Percentiles rank a stretch among this genome's conserved stretches.
Conservation (phyloP, 768 basidiomycete species). For the Leccinum olivaceopallidum region DNA sequence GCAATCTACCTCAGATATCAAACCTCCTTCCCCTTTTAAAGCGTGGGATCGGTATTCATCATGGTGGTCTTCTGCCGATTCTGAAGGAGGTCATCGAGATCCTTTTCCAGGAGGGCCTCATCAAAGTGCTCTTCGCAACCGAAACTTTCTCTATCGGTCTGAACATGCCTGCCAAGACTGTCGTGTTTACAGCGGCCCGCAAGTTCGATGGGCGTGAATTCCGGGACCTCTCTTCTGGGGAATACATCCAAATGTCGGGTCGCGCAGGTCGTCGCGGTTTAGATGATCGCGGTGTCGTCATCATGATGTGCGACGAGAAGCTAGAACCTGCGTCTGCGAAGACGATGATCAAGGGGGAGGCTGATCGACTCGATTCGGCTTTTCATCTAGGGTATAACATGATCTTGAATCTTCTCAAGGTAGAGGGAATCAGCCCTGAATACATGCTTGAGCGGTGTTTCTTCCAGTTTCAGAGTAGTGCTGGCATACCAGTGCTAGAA, state of each 20-base stretch:
- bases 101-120: slow-evolving; percentile 95
- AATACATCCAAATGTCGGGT: slow-evolving; percentile 99
- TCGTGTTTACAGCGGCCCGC: slow-evolving; percentile 92
- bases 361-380: slow-evolving; percentile 94
- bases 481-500: slow-evolving; percentile 83
- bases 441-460: slow-evolving; percentile 98
- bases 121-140: slow-evolving; percentile 97
- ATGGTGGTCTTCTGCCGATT: slow-evolving; percentile 95
- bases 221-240: slow-evolving; percentile 88
- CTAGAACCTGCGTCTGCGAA: slow-evolving; percentile 91
- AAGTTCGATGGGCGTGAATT: slow-evolving; percentile 98
- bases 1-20: slow-evolving; percentile 88
- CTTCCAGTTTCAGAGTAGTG: slow-evolving; percentile 96
- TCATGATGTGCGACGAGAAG: slow-evolving; percentile 99
- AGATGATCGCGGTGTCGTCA: slow-evolving; percentile 97
- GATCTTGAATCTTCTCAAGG: slow-evolving; percentile 97
- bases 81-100: slow-evolving; percentile 99
- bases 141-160: slow-evolving; percentile 98
- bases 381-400: slow-evolving; percentile 99
- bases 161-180: slow-evolving; percentile 99
- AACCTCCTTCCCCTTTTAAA: slow-evolving; percentile 91
- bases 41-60: slow-evolving; percentile 97
- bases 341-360: slow-evolving; percentile 97
- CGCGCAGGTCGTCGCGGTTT: slow-evolving; percentile 95
- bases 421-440: slow-evolving; percentile 97